Conservation (phyloP, 805 yeast species). For the Grigorovia transvaalensis region DNA sequence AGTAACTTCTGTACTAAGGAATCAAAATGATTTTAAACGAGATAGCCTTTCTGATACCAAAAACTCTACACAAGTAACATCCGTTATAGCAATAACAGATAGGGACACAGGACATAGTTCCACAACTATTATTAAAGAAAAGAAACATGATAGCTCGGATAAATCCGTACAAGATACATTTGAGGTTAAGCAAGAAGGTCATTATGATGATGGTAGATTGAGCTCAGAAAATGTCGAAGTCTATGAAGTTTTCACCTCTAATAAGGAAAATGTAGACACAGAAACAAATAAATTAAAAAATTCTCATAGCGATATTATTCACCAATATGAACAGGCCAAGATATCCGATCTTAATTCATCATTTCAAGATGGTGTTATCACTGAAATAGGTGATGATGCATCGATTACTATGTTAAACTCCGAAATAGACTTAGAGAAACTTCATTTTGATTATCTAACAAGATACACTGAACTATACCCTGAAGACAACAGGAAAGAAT, state of each 20-base stretch:
- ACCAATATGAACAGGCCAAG: not conserved
- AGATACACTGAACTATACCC: conserved; percentile 18
- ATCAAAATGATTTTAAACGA: no score
- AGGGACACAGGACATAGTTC: not conserved
- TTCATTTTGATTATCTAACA: conserved; percentile 20
- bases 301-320: no score
- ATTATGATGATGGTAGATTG: not conserved
- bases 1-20: no score
- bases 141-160: no score
- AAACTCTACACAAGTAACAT: not conserved
- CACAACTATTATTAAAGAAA: no score
- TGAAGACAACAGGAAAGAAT: conserved; percentile 56
- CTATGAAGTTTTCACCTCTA: not conserved
- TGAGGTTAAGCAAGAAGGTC: not conserved
- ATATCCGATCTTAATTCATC: not conserved
- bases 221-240: not conserved
- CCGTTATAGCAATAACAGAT: not conserved
- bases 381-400: not conserved
- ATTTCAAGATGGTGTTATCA: not conserved
- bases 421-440: conserved; percentile 7
- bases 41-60: not conserved
- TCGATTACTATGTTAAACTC: not conserved
- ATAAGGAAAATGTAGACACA: not conserved
- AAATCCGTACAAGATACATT: not conserved
- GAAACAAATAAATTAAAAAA: not conserved